A percentile compares a stretch with the other conserved stretches of the same genome.
These are phyloP conservation scores for Laguncularia racemosa DNA, from an alignment of 345 rosid species.

Conservation along the genomic window DNA sequence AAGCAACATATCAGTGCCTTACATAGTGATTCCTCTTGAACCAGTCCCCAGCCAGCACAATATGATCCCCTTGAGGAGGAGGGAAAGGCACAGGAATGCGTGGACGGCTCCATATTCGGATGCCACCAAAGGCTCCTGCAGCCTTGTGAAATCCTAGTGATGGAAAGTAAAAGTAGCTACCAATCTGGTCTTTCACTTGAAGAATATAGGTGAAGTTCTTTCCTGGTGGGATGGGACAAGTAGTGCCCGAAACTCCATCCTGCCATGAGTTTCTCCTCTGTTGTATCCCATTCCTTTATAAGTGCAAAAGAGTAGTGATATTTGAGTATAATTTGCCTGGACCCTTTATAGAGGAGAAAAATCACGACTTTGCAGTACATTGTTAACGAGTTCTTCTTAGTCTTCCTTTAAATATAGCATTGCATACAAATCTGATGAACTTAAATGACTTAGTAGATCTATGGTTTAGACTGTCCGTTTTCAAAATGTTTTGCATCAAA, in stretches of 20 bases:
- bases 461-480: too few species aligned
- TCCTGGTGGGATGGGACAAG: constrained; percentile 85
- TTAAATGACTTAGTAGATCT: too few species aligned
- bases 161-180: constrained; percentile 84
- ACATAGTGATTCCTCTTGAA: constrained; percentile 70
- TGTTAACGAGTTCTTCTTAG: too few species aligned
- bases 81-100: constrained; percentile 78
- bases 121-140: constrained; percentile 83
- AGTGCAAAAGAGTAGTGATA: neutral
- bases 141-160: constrained; percentile 87
- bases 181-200: constrained; percentile 92
- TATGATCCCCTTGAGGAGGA: constrained; percentile 63
- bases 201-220: constrained; percentile 71
- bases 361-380: too few species aligned
- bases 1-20: neutral
- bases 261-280: constrained; percentile 85
- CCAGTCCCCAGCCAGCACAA: constrained; percentile 86
- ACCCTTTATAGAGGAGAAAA: neutral
- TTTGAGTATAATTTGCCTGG: neutral
- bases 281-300: constrained; percentile 71
- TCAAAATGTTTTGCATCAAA: too few species aligned
- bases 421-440: too few species aligned
- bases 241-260: constrained; percentile 87
- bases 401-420: too few species aligned
- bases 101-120: constrained; percentile 83